These are phyloP conservation scores for Psidium guajava DNA, from an alignment of 345 rosid genomes.

Conservation along the genomic window DNA sequence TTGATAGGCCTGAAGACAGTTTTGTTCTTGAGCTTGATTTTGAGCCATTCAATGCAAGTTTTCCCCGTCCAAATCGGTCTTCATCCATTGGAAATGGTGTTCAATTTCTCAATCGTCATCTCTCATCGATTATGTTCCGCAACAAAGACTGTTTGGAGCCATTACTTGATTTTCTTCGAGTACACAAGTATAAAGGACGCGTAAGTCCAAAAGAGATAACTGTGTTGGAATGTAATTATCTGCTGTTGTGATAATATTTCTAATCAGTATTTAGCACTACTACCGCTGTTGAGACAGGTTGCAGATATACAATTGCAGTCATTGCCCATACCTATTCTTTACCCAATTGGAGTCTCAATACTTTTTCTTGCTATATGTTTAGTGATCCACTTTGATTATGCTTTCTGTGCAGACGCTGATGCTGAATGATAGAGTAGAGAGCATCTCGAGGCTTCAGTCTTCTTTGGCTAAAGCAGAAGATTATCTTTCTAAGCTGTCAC, in stretches of 20 bases:
- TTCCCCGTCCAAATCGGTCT: conserved; percentile 84
- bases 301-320: not conserved
- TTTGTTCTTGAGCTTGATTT: conserved; percentile 91
- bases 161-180: conserved; percentile 72
- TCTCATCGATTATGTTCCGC: conserved; percentile 89
- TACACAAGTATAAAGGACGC: conserved; percentile 74
- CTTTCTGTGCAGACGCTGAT: conserved; percentile 50
- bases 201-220: conserved; percentile 32
- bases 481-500: conserved; percentile 56
- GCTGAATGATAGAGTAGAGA: conserved; percentile 85
- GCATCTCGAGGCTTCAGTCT: conserved; percentile 50
- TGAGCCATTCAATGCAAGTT: conserved; percentile 82
- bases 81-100: conserved; percentile 99
- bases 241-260: not conserved
- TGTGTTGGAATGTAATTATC: not conserved
- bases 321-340: not conserved
- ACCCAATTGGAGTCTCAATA: not conserved
- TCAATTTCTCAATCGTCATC: conserved; percentile 94
- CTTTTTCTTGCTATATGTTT: not conserved
- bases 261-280: not conserved
- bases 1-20: conserved; percentile 23
- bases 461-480: conserved; percentile 83
- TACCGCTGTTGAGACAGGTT: not conserved
- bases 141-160: conserved; percentile 91
- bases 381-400: not conserved